Conservation (phyloP, 2,329 filamentous ascomycete species). For the Biscogniauxia sp. region DNA sequence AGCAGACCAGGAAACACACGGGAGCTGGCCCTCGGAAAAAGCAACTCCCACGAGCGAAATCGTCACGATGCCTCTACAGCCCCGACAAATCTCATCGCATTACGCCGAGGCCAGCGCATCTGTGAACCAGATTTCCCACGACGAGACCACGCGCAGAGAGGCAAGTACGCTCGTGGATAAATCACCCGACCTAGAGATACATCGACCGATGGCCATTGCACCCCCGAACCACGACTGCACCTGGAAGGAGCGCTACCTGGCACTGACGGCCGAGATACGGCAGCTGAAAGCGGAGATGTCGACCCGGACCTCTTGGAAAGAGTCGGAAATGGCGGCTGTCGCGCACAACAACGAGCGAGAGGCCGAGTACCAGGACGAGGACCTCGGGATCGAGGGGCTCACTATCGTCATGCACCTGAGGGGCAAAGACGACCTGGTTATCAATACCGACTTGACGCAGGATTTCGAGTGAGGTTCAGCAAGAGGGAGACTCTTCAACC, state of each 20-base stretch:
- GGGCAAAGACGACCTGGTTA: constrained; percentile 49
- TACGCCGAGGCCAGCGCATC: neutral
- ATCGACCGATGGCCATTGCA: constrained; percentile 35
- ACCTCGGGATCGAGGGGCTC: constrained; percentile 45
- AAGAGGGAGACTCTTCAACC: neutral
- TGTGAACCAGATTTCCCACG: constrained; percentile 1
- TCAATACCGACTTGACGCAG: constrained; percentile 45
- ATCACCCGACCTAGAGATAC: constrained; percentile 25
- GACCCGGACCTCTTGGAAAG: constrained; percentile 13
- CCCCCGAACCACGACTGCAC: constrained; percentile 40
- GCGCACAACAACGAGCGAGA: constrained; percentile 28
- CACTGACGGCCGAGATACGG: constrained; percentile 41
- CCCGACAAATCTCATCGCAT: constrained; percentile 8
- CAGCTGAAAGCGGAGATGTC: constrained; percentile 40
- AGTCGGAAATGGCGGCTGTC: constrained; percentile 17
- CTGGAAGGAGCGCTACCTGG: constrained; percentile 43
- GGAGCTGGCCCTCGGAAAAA: neutral
- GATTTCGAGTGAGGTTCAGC: constrained; percentile 7
- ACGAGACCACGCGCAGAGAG: constrained; percentile 1
- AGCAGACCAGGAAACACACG: neutral
- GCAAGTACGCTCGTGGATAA: neutral
- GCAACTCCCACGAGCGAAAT: neutral
- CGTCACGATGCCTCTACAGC: constrained; percentile 8
- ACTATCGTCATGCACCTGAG: constrained; percentile 51
- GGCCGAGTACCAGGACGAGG: constrained; percentile 31